Evolutionary conservation across 768 basidiomycete genomes (phyloP).

Genomic region (Termitomyces heimii): DNA sequence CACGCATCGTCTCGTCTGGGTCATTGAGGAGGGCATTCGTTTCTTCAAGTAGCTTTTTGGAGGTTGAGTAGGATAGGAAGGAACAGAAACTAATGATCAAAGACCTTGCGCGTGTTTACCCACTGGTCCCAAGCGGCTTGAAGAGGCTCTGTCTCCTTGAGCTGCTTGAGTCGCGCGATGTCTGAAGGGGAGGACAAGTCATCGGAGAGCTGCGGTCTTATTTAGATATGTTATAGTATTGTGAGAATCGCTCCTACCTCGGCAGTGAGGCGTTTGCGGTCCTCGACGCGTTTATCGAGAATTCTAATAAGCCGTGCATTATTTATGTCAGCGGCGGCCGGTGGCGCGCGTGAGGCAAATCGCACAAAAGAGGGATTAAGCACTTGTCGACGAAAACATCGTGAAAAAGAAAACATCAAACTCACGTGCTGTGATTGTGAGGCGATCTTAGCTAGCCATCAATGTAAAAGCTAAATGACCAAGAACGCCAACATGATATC

Average conservation of each 20-base stretch:
- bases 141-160: slow-evolving; percentile 67
- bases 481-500: background rate
- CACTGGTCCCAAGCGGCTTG: slow-evolving; percentile 65
- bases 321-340: slow-evolving; percentile 18
- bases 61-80: background rate
- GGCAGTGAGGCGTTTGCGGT: slow-evolving; percentile 36
- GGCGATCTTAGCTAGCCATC: background rate
- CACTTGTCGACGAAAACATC: slow-evolving; percentile 1
- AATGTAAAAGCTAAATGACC: background rate
- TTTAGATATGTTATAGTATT: slow-evolving; percentile 1
- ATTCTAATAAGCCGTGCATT: slow-evolving; percentile 49
- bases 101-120: slow-evolving; percentile 53
- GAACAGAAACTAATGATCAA: slow-evolving; percentile 13
- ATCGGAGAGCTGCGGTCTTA: slow-evolving; percentile 39
- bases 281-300: slow-evolving; percentile 48
- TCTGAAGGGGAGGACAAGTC: slow-evolving; percentile 50
- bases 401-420: background rate
- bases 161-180: slow-evolving; percentile 49
- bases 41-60: slow-evolving; percentile 61
- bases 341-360: slow-evolving; percentile 6
- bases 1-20: slow-evolving; percentile 68
- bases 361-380: slow-evolving; percentile 1
- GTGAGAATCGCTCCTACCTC: slow-evolving; percentile 26
- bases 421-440: background rate
- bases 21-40: slow-evolving; percentile 60